These are phyloP conservation scores for Skeletonema menzelii DNA, from an alignment of 108 stramenopile species.

Conservation along the genomic window DNA sequence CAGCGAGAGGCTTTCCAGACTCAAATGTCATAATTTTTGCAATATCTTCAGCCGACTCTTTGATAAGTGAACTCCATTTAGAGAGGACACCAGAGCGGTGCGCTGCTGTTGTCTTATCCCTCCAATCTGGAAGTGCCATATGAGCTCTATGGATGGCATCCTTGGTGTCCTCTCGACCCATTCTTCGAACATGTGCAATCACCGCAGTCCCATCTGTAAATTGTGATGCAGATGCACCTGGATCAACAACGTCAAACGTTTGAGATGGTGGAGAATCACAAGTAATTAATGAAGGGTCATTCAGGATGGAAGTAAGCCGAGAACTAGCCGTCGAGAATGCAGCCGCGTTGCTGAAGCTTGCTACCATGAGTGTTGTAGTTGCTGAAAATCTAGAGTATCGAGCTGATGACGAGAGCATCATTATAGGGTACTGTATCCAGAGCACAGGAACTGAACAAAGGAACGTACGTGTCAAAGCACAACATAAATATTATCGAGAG, in stretches of 20 bases:
- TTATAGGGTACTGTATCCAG: background rate
- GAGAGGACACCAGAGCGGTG: slow-evolving; percentile 50
- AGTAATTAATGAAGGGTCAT: slow-evolving; percentile 44
- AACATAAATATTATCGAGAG: no score
- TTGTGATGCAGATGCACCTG: slow-evolving; percentile 27
- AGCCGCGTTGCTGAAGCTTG: background rate
- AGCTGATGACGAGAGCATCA: background rate
- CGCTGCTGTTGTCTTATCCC: slow-evolving; percentile 65
- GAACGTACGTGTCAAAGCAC: no score
- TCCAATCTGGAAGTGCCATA: slow-evolving; percentile 51
- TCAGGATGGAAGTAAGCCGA: slow-evolving; percentile 12
- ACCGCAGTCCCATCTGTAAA: slow-evolving; percentile 37
- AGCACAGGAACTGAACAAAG: no score
- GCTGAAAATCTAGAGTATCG: background rate
- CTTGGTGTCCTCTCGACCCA: slow-evolving; percentile 40
- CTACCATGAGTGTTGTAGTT: background rate
- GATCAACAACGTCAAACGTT: slow-evolving; percentile 35
- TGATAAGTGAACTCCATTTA: slow-evolving; percentile 65
- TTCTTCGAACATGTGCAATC: slow-evolving; percentile 26
- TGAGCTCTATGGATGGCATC: slow-evolving; percentile 45
- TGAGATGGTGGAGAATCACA: background rate
- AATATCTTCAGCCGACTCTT: slow-evolving; percentile 41
- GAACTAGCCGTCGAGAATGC: slow-evolving; percentile 16
- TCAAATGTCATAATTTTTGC: slow-evolving; percentile 86
- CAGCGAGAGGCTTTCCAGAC: slow-evolving; percentile 93